Percentiles rank a stretch among this genome's conserved stretches.
Conservation (phyloP, 1,139 yeast species). For the Kodamaea alishanica region DNA sequence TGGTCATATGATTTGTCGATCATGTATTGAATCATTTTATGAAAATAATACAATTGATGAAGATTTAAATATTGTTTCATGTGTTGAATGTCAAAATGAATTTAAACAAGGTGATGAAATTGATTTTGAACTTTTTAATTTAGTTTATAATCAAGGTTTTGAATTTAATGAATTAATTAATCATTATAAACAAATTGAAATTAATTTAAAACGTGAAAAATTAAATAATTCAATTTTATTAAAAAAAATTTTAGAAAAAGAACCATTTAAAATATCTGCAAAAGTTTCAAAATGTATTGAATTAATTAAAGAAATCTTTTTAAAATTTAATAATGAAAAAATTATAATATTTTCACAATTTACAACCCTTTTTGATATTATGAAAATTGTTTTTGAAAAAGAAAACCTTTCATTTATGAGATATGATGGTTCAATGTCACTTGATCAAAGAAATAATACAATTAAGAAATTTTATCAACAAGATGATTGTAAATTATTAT, state of each 20-base stretch:
- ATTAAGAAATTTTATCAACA: conserved; percentile 60
- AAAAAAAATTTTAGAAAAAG: conserved; percentile 15
- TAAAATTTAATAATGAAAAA: conserved; percentile 51
- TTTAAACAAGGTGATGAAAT: conserved; percentile 44
- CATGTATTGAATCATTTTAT: conserved; percentile 55
- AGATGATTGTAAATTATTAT: conserved; percentile 49
- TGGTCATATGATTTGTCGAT: conserved; percentile 67
- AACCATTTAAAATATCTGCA: conserved; percentile 46
- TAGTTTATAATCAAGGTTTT: conserved; percentile 31
- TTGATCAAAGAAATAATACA: conserved; percentile 58
- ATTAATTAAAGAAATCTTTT: conserved; percentile 40
- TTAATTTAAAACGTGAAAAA: conserved; percentile 8
- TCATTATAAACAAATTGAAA: conserved; percentile 1
- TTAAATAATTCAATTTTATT: conserved; percentile 2
- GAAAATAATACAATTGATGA: conserved; percentile 37
- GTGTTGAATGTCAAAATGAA: conserved; percentile 45
- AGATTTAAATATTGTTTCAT: conserved; percentile 42
- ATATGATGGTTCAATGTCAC: conserved; percentile 80
- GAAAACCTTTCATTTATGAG: conserved; percentile 51
- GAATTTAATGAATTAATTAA: conserved; percentile 10
- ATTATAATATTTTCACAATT: conserved; percentile 82
- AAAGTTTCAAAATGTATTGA: conserved; percentile 52
- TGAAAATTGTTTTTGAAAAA: conserved; percentile 53
- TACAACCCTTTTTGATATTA: conserved; percentile 68
- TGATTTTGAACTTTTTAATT: conserved; percentile 51